Conservation (phyloP, 257 asterid genomes). For the Solanum pinnatisectum region DNA sequence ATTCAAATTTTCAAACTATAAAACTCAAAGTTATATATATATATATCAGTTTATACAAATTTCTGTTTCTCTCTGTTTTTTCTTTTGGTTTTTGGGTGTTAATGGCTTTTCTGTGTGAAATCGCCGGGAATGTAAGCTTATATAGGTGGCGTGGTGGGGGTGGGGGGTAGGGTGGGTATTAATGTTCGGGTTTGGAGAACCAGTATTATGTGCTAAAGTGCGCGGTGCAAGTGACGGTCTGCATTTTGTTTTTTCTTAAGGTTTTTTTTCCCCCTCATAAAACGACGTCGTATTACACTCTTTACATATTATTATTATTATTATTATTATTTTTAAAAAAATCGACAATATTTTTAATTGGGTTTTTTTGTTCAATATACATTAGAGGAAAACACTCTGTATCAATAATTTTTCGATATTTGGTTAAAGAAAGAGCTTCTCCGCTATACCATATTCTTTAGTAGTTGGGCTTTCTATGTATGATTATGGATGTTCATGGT, state of each 20-base stretch:
- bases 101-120: not conserved
- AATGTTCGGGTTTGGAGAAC: not conserved
- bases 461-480: too few species aligned
- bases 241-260: not conserved
- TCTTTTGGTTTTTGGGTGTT: not conserved
- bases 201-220: not conserved
- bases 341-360: not conserved
- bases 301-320: not conserved
- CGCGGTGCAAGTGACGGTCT: not conserved
- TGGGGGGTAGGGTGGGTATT: not conserved
- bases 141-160: not conserved
- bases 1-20: not conserved
- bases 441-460: not conserved
- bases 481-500: too few species aligned
- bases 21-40: not conserved
- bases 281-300: not conserved
- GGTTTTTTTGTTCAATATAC: not conserved
- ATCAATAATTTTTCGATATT: not conserved
- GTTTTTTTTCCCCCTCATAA: not conserved
- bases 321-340: not conserved
- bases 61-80: not conserved
- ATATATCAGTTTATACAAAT: not conserved
- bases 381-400: too few species aligned
- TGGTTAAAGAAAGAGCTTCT: not conserved
- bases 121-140: slow-evolving; percentile 3